Percentiles rank a stretch among this genome's conserved stretches.
These are phyloP conservation scores for Zasmidium citrigriseum DNA, from an alignment of 2,329 filamentous ascomycete species.

Conservation along the genomic window DNA sequence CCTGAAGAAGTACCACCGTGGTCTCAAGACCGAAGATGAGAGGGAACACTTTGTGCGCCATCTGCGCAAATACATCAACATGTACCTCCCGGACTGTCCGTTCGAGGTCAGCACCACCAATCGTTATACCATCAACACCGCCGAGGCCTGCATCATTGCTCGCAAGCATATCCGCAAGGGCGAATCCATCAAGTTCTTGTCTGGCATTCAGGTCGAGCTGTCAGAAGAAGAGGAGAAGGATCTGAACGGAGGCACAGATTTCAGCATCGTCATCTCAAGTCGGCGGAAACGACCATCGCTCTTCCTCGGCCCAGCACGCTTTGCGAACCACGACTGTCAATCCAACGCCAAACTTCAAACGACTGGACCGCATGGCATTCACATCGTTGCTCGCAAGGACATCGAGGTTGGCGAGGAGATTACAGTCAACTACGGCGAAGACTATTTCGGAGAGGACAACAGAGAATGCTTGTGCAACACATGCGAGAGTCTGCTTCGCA, in stretches of 20 bases:
- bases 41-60: conserved; percentile 85
- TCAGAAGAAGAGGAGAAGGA: conserved; percentile 87
- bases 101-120: conserved; percentile 95
- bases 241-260: conserved; percentile 85
- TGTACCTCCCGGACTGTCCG: conserved; percentile 90
- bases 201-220: conserved; percentile 88
- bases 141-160: conserved; percentile 86
- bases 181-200: conserved; percentile 86
- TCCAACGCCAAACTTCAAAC: conserved; percentile 89
- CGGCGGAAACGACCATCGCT: conserved; percentile 87
- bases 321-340: conserved; percentile 95
- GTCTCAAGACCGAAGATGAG: conserved; percentile 69
- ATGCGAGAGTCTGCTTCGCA: conserved; percentile 73
- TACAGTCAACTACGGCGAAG: conserved; percentile 92
- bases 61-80: conserved; percentile 84
- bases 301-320: conserved; percentile 92
- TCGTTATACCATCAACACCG: conserved; percentile 86
- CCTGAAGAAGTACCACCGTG: conserved; percentile 68
- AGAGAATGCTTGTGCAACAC: conserved; percentile 91
- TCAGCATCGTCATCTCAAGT: conserved; percentile 94
- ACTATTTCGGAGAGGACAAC: conserved; percentile 93
- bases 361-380: conserved; percentile 80
- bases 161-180: conserved; percentile 76
- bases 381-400: conserved; percentile 79
- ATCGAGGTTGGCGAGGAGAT: conserved; percentile 92